Evolutionary conservation across 1,284 basidiomycete genomes (phyloP), one percentile per base, ranked within the genome.

Genomic region (Athelia psychrophila): DNA sequence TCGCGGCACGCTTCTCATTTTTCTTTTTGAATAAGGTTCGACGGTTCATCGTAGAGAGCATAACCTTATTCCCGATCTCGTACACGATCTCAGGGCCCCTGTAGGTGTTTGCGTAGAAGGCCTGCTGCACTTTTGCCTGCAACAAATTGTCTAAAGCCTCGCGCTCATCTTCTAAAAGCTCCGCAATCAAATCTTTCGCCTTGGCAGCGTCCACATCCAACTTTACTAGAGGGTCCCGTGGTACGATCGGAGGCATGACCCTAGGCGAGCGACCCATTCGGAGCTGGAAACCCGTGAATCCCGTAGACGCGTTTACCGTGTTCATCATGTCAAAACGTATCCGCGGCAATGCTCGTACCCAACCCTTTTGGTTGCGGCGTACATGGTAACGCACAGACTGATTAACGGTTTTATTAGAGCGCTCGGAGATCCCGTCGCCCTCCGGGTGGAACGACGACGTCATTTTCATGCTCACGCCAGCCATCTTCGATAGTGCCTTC

Each of bases 241-340:
- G 22, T 23, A 23, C n/a, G 22, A 42, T 42, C 4, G 55, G 53
- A 0, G 55, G 58, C 13, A 60, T 50, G 18, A 64, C 12, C 3
- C 51, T 27, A 1, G 64, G 63, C 15, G 49, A 51, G 16, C 46
- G 49, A 2, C 59, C 57, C 4, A 32, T 19, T 3, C 36, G 47
- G 6, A 58, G 49, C 44, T 62, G 52, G 64, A 74, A 74, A 1
- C 65, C 70, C 0, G 69, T 56, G 24, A 58, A 55, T 2, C 54
- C 56, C 19, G 64, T 70, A 5, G 65, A 52, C 54, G 32, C 33
- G 20, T 51, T 67, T 5, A 57, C 44, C 0, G 60, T 54, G 44
- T 69, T 71, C 59, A 74, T 73, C 56, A 66, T 64, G 0, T 59
- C 56, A 50, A 73, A 74, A 42, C 65, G 60, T 2, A 71, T 65